A percentile compares a stretch with the other conserved stretches of the same genome.
Evolutionary conservation across 2,329 filamentous ascomycete species (phyloP).

Genomic region (Atkinsonella texensis): DNA sequence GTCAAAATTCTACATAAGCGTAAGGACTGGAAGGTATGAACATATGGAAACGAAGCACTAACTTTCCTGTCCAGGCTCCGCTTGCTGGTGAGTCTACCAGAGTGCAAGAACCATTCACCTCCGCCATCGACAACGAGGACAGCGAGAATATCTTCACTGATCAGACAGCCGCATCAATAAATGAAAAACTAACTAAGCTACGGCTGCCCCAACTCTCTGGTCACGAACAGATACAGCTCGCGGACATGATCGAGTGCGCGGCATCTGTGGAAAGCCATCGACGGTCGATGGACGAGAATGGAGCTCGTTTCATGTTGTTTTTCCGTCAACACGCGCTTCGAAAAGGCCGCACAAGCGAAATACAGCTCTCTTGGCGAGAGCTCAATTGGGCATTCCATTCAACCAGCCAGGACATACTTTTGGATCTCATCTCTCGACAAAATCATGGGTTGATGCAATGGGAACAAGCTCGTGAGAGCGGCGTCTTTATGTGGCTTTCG

Average conservation of each 20-base stretch:
- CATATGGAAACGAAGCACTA: background rate
- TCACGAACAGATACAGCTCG: constrained; percentile 75
- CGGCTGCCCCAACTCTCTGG: constrained; percentile 71
- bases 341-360: constrained; percentile 50
- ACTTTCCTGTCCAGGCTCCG: background rate
- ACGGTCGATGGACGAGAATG: constrained; percentile 82
- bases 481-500: constrained; percentile 89
- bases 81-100: constrained; percentile 12
- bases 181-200: constrained; percentile 62
- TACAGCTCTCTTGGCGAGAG: constrained; percentile 63
- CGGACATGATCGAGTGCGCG: constrained; percentile 74
- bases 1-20: constrained; percentile 3
- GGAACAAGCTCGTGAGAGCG: constrained; percentile 74
- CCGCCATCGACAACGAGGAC: constrained; percentile 34
- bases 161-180: constrained; percentile 55
- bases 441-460: constrained; percentile 72
- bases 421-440: constrained; percentile 70
- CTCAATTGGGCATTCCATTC: constrained; percentile 82
- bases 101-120: constrained; percentile 26
- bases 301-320: constrained; percentile 75
- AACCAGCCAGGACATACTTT: constrained; percentile 75
- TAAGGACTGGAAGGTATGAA: constrained; percentile 1
- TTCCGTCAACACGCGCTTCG: constrained; percentile 70
- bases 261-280: constrained; percentile 77
- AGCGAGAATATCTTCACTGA: constrained; percentile 50